Conservation (phyloP, 306 rosid species). For the Pyrus pyrifolia region DNA sequence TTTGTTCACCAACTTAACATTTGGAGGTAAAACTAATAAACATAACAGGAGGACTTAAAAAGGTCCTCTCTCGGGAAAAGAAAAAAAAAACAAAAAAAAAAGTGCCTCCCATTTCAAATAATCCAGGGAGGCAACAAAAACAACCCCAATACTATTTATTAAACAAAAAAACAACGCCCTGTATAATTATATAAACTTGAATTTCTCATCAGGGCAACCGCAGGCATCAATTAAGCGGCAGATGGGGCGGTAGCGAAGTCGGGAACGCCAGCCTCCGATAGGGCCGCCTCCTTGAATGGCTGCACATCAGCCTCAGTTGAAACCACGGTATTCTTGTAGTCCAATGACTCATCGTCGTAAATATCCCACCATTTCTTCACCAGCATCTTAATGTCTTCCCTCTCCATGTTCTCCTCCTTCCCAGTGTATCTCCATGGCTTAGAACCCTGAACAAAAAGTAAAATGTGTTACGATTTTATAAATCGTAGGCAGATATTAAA, state of each 20-base stretch:
- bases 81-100: not conserved
- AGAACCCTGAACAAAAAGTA: slow-evolving; percentile 44
- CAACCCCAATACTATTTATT: not conserved
- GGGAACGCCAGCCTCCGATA: slow-evolving; percentile 16
- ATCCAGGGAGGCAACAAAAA: not conserved
- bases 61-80: too few relatives aligned
- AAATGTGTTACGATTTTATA: not conserved
- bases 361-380: slow-evolving; percentile 80
- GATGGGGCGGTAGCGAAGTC: slow-evolving; percentile 31
- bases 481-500: not conserved
- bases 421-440: slow-evolving; percentile 93
- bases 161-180: not conserved
- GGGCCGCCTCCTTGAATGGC: slow-evolving; percentile 18
- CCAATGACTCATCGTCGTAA: slow-evolving; percentile 59
- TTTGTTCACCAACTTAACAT: not conserved
- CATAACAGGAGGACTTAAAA: not conserved
- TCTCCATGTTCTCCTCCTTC: slow-evolving; percentile 66
- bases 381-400: slow-evolving; percentile 66
- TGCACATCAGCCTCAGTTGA: not conserved
- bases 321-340: slow-evolving; percentile 17
- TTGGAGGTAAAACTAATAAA: not conserved
- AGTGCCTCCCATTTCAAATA: not conserved
- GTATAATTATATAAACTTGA: not conserved
- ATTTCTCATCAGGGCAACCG: not conserved
- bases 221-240: slow-evolving; percentile 33